Evolutionary conservation across 441 rosid genomes (phyloP), one percentile per base, ranked within the genome.

Genomic region (Arabidopsis lyrata): DNA sequence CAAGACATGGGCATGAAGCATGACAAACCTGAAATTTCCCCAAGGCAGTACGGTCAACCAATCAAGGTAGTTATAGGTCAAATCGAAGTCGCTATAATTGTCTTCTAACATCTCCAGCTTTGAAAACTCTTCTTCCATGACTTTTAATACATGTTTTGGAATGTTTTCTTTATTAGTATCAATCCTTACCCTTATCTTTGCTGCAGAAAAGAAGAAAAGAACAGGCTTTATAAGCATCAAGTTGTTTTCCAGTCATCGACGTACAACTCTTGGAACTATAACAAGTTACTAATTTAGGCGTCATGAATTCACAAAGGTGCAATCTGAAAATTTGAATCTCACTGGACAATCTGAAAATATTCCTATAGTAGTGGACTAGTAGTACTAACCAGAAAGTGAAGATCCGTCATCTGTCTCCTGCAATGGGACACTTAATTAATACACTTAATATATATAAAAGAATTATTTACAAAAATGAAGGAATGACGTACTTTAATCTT

Each of bases 31-130:
- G 82, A 83, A 86, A 71, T 86, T 87, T 76, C 98, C 98, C 97
- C 97, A 95, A 22, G 99, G 99, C 76, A 95, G 80, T 0, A 83
- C 88, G 20, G 99, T 95, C 86, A 92, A 81, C 99, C 98, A 95
- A 85, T 95, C 97, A 77, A 95, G 86, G 83, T 92, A 88, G 77
- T 86, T 90, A 77, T 87, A 85, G 63, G 96, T 91, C 62, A 90
- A 97, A 74, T 95, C 88, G 75, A 84, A 95, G 77, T 95, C 96
- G 85, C 97, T 88, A 14, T 97, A 92, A 79, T 91, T 88, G 69
- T 93, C 87, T 81, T 95, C 96, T 76, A 88, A 84, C 64, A 86
- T 84, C 84, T 92, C 90, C 80, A 95, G 77, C 77, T 91, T 95
- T 42, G 89, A 81, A 52, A 92, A 92, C 84, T 92, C 90, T 83